These are phyloP conservation scores for Mychonastes homosphaera DNA, from an alignment of 139 green algal genomes.

Conservation along the genomic window DNA sequence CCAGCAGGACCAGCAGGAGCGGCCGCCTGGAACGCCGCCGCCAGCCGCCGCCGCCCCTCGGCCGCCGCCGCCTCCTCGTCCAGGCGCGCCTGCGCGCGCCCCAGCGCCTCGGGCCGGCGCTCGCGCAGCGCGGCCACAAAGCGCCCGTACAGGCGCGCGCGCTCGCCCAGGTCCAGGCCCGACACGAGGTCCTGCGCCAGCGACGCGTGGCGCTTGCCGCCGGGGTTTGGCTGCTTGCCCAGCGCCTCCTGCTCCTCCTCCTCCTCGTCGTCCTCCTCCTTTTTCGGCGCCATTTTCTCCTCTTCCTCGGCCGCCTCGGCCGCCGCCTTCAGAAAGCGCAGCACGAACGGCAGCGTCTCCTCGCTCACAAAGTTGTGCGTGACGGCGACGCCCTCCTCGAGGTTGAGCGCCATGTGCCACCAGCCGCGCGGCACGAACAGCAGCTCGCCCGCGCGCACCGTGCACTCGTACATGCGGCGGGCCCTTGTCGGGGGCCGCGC, in stretches of 20 bases:
- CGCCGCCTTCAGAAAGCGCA: slow-evolving; percentile 50
- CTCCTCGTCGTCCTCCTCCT: too few relatives aligned
- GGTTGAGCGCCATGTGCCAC: slow-evolving; percentile 84
- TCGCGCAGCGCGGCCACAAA: slow-evolving; percentile 43
- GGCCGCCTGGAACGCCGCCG: too few relatives aligned
- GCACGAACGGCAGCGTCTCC: slow-evolving; percentile 48
- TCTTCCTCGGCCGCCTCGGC: slow-evolving; percentile 5
- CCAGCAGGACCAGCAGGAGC: too few relatives aligned
- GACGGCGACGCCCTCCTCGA: slow-evolving; percentile 64
- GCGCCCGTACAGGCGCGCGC: slow-evolving; percentile 35
- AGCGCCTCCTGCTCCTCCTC: too few relatives aligned
- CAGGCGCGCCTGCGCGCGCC: slow-evolving; percentile 13
- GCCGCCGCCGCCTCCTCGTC: too few relatives aligned
- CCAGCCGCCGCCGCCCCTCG: too few relatives aligned
- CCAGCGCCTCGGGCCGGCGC: slow-evolving; percentile 32
- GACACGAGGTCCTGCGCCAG: slow-evolving; percentile 63
- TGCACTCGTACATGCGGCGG: slow-evolving; percentile 41
- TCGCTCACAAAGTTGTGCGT: slow-evolving; percentile 81
- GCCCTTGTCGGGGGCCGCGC: not conserved
- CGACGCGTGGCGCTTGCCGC: too few relatives aligned
- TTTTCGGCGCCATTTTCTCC: too few relatives aligned
- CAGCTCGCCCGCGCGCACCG: slow-evolving; percentile 60
- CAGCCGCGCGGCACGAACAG: slow-evolving; percentile 81
- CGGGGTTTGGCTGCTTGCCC: too few relatives aligned
- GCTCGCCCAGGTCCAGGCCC: slow-evolving; percentile 28